Conservation (phyloP, 1,284 basidiomycete genomes). For the Bjerkandera adusta region DNA sequence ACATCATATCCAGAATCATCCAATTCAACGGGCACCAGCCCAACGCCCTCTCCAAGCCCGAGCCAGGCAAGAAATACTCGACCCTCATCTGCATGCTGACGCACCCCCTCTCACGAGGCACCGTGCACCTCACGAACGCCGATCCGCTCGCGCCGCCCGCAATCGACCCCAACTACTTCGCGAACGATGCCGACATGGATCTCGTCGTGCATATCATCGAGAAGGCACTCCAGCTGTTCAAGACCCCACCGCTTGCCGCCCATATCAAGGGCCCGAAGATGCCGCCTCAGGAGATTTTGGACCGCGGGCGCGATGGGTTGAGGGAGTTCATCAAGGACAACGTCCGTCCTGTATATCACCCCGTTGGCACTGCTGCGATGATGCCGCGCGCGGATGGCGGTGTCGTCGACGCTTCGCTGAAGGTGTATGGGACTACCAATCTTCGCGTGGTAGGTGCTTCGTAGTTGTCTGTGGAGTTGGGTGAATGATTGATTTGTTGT, state of each 20-base stretch:
- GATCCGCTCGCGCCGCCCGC: slow-evolving; percentile 40
- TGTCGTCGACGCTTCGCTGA: slow-evolving; percentile 53
- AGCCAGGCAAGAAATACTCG: slow-evolving; percentile 26
- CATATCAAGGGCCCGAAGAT: neutral
- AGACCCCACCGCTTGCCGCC: neutral
- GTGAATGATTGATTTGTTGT: neutral
- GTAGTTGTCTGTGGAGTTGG: slow-evolving; percentile 12
- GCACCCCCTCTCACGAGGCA: slow-evolving; percentile 30
- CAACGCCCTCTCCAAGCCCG: neutral
- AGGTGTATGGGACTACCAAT: slow-evolving; percentile 45
- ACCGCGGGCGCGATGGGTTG: neutral
- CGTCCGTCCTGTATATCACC: slow-evolving; percentile 23
- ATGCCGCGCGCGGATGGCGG: slow-evolving; percentile 22
- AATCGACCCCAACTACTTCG: slow-evolving; percentile 49
- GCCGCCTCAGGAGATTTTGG: neutral
- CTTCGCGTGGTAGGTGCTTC: slow-evolving; percentile 28
- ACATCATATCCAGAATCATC: neutral
- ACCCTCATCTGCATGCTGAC: slow-evolving; percentile 29
- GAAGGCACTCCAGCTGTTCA: neutral
- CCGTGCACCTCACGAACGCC: slow-evolving; percentile 39
- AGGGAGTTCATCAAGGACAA: neutral
- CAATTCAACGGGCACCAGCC: neutral
- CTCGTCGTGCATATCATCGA: neutral
- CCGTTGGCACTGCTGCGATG: slow-evolving; percentile 30
- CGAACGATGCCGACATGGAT: slow-evolving; percentile 27